Evolutionary conservation across 1,284 basidiomycete species (phyloP), one percentile per base, ranked within the genome.

Genomic region (Apiotrichum siamense): DNA sequence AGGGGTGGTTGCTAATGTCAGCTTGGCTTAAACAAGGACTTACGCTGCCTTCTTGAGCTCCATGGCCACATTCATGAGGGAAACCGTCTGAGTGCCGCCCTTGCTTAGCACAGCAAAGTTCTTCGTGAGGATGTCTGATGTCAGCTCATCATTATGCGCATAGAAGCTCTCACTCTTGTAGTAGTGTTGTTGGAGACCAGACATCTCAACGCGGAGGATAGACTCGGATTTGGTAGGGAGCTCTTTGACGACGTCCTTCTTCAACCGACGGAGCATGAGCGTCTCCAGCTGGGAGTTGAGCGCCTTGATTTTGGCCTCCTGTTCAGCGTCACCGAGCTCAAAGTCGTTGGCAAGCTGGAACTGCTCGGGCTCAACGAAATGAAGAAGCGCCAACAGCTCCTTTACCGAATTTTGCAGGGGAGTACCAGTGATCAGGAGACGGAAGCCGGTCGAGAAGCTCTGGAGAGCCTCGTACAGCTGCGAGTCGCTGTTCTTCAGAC

Each of bases 361-460:
- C 77, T 92, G 89, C 65, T 97, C 93, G 5, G 96, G 96, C 84
- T 96, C 94, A 57, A 98, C 78, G 80, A 99, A 99, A 72, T 99
- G 96, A 85, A 98, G 96, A 64, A 98, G 77, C 15, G 96, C 90
- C 36, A 97, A 79, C 21, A 99, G 78, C 74, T 99, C 96, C 77
- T 93, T 96, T 66, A 99, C 93, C 69, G 97, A 98, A 78, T 99
- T 99, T 74, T 99, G 96, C 49, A 99, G 78, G 18, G 96, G 96
- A 3, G 96, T 99, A 29, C 96, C 96, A 0, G 96, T 98, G 74
- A 98, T 98, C 61, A 98, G 82, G 49, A 98, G 80, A 76, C 96
- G 94, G 47, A 87, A 91, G 2, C 86, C 87, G 38, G 89, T 86
- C 47, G 84, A 82, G 78, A 98, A 98, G 57, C 86, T 83, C 69